A percentile compares a stretch with the other conserved stretches of the same genome.
These are phyloP conservation scores for Pluteus cervinus DNA, from an alignment of 768 basidiomycete species.

Conservation along the genomic window DNA sequence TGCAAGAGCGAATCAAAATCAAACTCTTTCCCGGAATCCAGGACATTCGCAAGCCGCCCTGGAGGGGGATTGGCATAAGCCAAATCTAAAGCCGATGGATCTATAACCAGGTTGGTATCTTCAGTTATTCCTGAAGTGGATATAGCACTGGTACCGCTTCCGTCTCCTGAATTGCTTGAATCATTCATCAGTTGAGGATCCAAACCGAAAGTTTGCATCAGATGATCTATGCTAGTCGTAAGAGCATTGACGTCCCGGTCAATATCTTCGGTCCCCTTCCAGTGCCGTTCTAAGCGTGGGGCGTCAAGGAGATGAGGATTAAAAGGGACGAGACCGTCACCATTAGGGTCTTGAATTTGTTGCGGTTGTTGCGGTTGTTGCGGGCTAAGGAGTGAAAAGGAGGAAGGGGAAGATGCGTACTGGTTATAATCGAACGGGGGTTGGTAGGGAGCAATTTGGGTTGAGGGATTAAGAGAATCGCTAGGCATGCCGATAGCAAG, in stretches of 20 bases:
- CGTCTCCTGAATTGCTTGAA: conserved; percentile 2
- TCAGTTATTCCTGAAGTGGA: background rate
- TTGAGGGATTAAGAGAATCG: conserved; percentile 22
- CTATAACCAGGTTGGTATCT: background rate
- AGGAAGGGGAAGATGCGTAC: too few species aligned
- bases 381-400: background rate
- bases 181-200: conserved; percentile 36
- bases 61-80: too few species aligned
- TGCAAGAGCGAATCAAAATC: too few species aligned
- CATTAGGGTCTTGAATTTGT: conserved; percentile 20
- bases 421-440: conserved; percentile 5
- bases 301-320: conserved; percentile 30
- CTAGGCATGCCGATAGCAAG: conserved; percentile 28
- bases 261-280: conserved; percentile 58
- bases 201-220: conserved; percentile 67
- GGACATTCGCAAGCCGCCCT: too few species aligned
- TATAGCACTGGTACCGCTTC: conserved; percentile 1
- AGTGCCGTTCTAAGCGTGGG: conserved; percentile 41
- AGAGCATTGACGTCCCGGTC: conserved; percentile 69
- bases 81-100: too few species aligned
- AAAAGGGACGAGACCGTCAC: conserved; percentile 21
- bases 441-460: conserved; percentile 8
- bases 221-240: conserved; percentile 58
- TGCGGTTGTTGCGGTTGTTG: conserved; percentile 8
- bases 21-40: too few species aligned